Conservation (phyloP, 208 protist genomes). For the Trypanosoma platydactyli region DNA sequence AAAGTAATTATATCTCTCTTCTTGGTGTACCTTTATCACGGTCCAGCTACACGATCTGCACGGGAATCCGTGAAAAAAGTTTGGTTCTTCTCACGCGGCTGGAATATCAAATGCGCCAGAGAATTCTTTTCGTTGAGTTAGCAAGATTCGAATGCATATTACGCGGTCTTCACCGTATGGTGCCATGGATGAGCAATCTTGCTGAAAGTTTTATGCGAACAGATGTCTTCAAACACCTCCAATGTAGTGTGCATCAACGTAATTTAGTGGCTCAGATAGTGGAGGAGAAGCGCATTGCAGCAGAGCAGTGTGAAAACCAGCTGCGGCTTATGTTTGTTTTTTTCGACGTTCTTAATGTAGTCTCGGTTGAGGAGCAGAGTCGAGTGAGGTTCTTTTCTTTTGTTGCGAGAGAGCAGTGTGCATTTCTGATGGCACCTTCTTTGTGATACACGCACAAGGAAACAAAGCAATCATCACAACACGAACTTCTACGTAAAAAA, state of each 20-base stretch:
- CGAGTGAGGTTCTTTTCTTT: background rate
- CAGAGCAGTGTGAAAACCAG: background rate
- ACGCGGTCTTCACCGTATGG: background rate
- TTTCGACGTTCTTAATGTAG: background rate
- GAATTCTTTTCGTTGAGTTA: background rate
- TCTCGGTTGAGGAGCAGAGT: background rate
- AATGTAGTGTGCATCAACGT: background rate
- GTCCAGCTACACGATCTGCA: background rate
- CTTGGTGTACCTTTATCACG: background rate
- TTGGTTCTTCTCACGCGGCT: background rate
- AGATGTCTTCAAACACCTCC: no score
- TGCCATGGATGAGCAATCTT: background rate
- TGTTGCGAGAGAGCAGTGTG: background rate
- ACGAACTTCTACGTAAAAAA: no score
- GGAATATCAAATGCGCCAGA: background rate
- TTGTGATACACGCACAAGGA: background rate
- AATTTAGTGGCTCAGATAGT: slow-evolving; percentile 6
- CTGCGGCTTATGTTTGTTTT: background rate
- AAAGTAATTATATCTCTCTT: background rate
- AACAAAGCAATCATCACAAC: no score
- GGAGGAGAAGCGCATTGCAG: slow-evolving; percentile 8
- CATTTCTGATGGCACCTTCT: background rate
- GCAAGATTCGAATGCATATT: background rate
- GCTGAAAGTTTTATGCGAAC: background rate
- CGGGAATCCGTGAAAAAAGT: background rate